Conservation (phyloP, 1,139 yeast species). For the Sugiyamaella grinbergsii region DNA sequence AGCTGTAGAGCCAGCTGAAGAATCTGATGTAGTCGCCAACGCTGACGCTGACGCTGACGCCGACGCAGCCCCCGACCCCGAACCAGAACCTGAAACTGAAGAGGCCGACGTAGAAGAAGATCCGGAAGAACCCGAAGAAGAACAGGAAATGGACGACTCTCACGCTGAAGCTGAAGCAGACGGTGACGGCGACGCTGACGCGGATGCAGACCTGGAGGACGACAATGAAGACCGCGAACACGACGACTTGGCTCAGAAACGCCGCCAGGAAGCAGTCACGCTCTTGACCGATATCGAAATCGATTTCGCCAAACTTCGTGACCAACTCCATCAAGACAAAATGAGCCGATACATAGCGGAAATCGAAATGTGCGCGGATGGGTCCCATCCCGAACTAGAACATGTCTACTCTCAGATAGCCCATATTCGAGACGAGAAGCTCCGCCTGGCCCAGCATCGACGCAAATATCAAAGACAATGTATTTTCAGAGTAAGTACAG, state of each 20-base stretch:
- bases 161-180: conserved; percentile 32
- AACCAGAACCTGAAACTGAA: background rate
- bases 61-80: too few species aligned
- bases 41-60: too few species aligned
- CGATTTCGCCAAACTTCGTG: conserved; percentile 83
- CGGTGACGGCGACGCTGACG: conserved; percentile 27
- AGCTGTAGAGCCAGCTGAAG: background rate
- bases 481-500: conserved; percentile 77
- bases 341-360: conserved; percentile 76
- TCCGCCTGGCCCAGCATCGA: conserved; percentile 65
- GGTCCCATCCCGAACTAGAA: conserved; percentile 84
- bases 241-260: conserved; percentile 33
- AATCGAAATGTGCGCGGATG: conserved; percentile 81
- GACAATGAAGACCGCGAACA: conserved; percentile 26
- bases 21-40: background rate
- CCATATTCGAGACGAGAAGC: conserved; percentile 66
- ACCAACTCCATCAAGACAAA: conserved; percentile 57
- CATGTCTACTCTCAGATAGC: conserved; percentile 69
- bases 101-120: background rate
- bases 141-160: conserved; percentile 6
- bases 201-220: conserved; percentile 28
- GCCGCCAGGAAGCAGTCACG: conserved; percentile 61
- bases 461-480: conserved; percentile 74
- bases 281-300: conserved; percentile 77
- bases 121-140: background rate